Evolutionary conservation across 2,329 filamentous ascomycete species (phyloP).

Genomic region (Alternaria sp.): DNA sequence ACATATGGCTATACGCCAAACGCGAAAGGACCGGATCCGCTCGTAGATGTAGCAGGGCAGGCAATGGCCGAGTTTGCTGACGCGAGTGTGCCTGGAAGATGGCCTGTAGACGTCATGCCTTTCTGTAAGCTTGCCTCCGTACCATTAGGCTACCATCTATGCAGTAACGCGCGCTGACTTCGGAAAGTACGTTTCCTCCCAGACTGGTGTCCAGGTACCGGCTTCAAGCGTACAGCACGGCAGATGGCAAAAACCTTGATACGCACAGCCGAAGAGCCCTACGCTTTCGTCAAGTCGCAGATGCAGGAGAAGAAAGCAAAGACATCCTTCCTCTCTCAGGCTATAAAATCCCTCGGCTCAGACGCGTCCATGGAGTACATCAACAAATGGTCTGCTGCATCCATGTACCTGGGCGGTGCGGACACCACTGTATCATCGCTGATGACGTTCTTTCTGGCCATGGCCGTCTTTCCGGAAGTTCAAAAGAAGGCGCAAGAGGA

Average conservation of each 20-base stretch:
- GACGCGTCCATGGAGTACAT: constrained; percentile 42
- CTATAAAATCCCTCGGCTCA: constrained; percentile 42
- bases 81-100: constrained; percentile 52
- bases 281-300: constrained; percentile 52
- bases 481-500: constrained; percentile 56
- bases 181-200: constrained; percentile 49
- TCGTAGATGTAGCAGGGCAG: constrained; percentile 53
- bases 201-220: constrained; percentile 55
- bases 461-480: constrained; percentile 56
- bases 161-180: not conserved
- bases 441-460: constrained; percentile 58
- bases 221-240: constrained; percentile 53
- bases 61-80: constrained; percentile 51
- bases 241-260: constrained; percentile 43
- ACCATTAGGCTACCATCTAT: not conserved
- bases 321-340: constrained; percentile 51
- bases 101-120: constrained; percentile 57
- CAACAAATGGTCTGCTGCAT: constrained; percentile 52
- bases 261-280: constrained; percentile 49
- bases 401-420: constrained; percentile 55
- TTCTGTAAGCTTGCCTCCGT: constrained; percentile 37
- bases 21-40: constrained; percentile 49
- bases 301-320: constrained; percentile 41
- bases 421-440: constrained; percentile 54
- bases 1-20: constrained; percentile 54